Conservation (phyloP, 306 rosid species). For the Sechiopsis laciniata region DNA sequence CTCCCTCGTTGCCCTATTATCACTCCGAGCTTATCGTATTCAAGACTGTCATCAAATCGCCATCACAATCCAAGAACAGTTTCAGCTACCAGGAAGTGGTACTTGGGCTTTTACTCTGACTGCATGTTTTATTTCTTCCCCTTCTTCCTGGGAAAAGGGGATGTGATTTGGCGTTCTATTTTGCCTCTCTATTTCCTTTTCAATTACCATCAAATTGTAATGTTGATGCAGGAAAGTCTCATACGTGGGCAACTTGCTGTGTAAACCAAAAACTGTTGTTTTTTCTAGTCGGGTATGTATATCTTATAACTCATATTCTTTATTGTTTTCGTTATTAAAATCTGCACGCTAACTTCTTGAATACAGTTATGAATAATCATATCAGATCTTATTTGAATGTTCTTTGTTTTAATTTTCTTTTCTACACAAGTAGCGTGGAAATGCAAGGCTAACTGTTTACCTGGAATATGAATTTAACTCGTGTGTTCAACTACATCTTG, state of each 20-base stretch:
- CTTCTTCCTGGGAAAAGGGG: not conserved
- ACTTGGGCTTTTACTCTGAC: conserved; percentile 19
- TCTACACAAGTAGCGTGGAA: not conserved
- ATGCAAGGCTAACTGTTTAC: not conserved
- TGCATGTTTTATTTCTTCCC: not conserved
- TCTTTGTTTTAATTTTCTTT: not conserved
- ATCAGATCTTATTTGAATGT: not conserved
- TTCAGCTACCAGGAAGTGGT: conserved; percentile 29
- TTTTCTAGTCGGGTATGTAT: conserved; percentile 43
- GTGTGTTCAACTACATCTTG: conserved; percentile 3
- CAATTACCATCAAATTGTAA: conserved; percentile 11
- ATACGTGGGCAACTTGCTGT: conserved; percentile 30
- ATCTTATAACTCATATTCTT: conserved; percentile 7
- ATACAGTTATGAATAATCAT: not conserved
- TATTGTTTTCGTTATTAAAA: conserved; percentile 6
- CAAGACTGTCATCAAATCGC: conserved; percentile 6
- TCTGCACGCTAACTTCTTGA: not conserved
- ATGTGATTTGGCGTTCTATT: conserved; percentile 14
- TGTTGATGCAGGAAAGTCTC: conserved; percentile 41
- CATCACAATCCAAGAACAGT: conserved; percentile 30
- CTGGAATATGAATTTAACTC: not conserved
- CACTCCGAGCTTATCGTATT: conserved; percentile 23
- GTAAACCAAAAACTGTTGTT: conserved; percentile 34
- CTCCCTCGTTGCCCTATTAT: conserved; percentile 30
- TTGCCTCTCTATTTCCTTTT: not conserved